phyloP scores from a whole-genome alignment of 352 stramenopile genomes.

The Elongisporangium senticosum region DNA sequence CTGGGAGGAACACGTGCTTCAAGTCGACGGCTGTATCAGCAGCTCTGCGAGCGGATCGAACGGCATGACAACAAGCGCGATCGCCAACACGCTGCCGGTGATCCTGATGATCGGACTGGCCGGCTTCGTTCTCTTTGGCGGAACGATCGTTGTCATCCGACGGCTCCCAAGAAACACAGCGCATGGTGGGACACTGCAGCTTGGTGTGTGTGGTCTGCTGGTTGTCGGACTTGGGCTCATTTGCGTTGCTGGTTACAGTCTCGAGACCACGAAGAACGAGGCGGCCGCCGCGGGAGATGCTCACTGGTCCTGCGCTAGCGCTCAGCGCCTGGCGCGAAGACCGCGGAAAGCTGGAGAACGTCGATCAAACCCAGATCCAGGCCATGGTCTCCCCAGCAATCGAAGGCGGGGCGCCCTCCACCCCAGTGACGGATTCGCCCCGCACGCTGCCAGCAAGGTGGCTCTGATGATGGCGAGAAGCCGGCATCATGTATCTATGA shows the following conservation, averaged over 20 bases:
- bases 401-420: background rate
- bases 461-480: background rate
- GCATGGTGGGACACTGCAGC: background rate
- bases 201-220: background rate
- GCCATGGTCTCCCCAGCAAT: background rate
- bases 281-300: background rate
- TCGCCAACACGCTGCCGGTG: background rate
- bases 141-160: background rate
- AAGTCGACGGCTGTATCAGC: constrained; percentile 13
- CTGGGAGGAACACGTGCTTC: constrained; percentile 20
- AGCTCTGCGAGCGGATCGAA: background rate
- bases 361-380: background rate
- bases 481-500: too few relatives aligned
- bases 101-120: background rate
- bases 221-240: too few relatives aligned
- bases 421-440: background rate
- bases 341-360: background rate
- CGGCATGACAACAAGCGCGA: background rate
- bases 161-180: background rate
- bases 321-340: background rate
- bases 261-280: background rate
- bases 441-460: background rate
- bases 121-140: background rate
- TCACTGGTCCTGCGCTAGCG: background rate
- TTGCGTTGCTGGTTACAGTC: background rate